These are phyloP conservation scores for Parachlorella kessleri DNA, from an alignment of 139 green algal genomes.

Conservation along the genomic window DNA sequence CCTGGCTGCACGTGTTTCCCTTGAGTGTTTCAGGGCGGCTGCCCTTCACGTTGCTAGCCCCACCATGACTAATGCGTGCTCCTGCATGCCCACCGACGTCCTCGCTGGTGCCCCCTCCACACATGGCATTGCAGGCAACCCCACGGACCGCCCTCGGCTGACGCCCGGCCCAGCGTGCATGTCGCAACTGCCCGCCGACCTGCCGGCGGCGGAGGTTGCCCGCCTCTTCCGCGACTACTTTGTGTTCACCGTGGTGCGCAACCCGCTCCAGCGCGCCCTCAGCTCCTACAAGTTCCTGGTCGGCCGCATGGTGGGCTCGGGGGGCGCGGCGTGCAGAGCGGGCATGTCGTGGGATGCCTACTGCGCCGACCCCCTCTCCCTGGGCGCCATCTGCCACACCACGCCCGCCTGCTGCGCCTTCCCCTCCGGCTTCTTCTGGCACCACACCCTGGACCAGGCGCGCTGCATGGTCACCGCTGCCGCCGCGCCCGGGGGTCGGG, in stretches of 20 bases:
- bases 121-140: not conserved
- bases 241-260: constrained; percentile 38
- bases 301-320: constrained; percentile 6
- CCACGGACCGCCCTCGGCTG: not conserved
- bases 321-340: not conserved
- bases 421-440: not conserved
- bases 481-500: constrained; percentile 12
- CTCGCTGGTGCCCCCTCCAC: not conserved
- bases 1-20: not conserved
- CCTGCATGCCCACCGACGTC: not conserved
- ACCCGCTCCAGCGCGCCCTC: constrained; percentile 18
- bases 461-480: constrained; percentile 15
- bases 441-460: not conserved
- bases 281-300: constrained; percentile 28
- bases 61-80: not conserved
- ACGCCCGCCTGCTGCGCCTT: not conserved
- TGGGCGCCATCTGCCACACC: not conserved
- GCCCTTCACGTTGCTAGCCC: not conserved
- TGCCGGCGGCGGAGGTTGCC: not conserved
- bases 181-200: not conserved
- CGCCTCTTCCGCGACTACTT: constrained; percentile 26
- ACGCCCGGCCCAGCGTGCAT: not conserved
- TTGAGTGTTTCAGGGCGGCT: not conserved
- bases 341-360: constrained; percentile 8
- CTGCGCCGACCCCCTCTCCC: constrained; percentile 10